Percentiles rank a stretch among this genome's conserved stretches.
Conservation (phyloP, 306 rosid genomes). For the Quercus engelmannii region DNA sequence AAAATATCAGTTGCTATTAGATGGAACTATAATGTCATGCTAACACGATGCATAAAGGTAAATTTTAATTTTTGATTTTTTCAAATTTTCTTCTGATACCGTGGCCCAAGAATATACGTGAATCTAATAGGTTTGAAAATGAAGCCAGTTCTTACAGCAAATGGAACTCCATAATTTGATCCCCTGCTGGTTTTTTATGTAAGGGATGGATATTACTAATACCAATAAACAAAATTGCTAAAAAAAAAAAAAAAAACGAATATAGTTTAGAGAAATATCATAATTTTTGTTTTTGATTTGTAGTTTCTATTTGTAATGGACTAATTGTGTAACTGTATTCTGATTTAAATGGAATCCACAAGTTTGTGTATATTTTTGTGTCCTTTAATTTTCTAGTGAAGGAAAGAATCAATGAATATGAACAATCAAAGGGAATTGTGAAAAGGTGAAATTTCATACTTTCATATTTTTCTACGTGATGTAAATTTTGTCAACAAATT, state of each 20-base stretch:
- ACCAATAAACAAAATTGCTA: slow-evolving; percentile 26
- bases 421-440: too few species aligned
- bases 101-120: neutral
- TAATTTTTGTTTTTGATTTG: neutral
- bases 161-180: slow-evolving; percentile 18
- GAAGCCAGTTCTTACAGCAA: neutral
- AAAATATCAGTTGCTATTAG: neutral
- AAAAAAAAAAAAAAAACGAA: slow-evolving; percentile 6
- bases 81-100: neutral
- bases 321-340: neutral
- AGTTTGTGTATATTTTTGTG: neutral
- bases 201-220: slow-evolving; percentile 53
- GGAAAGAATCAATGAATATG: too few species aligned
- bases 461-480: neutral
- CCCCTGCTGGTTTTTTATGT: slow-evolving; percentile 54
- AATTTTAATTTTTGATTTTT: neutral
- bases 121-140: neutral
- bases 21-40: neutral
- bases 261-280: neutral
- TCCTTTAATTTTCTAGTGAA: too few species aligned
- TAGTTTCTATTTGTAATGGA: neutral
- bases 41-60: too few species aligned
- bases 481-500: neutral
- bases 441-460: neutral
- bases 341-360: neutral